Evolutionary conservation across 805 yeast genomes (phyloP), one percentile per base, ranked within the genome.

Genomic region (Lipomyces orientalis): DNA sequence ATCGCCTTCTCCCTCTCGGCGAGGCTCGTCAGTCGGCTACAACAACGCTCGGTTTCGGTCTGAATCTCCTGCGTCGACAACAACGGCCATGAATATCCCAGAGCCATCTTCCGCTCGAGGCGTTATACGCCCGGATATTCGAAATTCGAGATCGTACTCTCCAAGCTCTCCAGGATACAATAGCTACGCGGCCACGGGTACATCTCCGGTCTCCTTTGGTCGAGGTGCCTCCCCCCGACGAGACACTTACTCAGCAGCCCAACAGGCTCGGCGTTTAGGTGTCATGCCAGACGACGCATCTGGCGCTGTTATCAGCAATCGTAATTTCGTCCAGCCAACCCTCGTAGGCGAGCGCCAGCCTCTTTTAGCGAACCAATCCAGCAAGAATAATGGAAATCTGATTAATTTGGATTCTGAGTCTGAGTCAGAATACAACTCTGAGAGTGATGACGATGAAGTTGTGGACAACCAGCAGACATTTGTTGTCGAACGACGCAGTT

Each of bases 261-360:
- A 61, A 60, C 65, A 49, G 16, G 63, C 62, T 19, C 58, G 67
- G 1, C 29, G 39, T 8, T 25, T 25, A 52, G 68, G 62, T 8
- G 49, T 60, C 49, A 4, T 57, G 22, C 57, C 64, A 25, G 68
- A 65, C 58, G 67, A 64, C 33, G 49, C 58, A 12, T 57, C 66
- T n/a, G 66, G 64, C 9, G 68, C 52, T 35, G 61, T 61, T 25
- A 46, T 56, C 34, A 55, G 33, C 51, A 25, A 37, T n/a, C 58
- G 59, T 33, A 64, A 61, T 34, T 64, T 62, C 35, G 69, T 66
- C 43, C 70, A 68, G 65, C 67, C 72, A 14, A 33, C 68, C 25
- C 37, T 65, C 5, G 70, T 56, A 14, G 67, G 67, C 16, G 72
- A 67, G 57, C 65, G 72, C 22, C 71, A 68, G 46, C 71, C 71